phyloP scores from a whole-genome alignment of 345 rosid genomes.

The Arabidopsis arenosa region DNA sequence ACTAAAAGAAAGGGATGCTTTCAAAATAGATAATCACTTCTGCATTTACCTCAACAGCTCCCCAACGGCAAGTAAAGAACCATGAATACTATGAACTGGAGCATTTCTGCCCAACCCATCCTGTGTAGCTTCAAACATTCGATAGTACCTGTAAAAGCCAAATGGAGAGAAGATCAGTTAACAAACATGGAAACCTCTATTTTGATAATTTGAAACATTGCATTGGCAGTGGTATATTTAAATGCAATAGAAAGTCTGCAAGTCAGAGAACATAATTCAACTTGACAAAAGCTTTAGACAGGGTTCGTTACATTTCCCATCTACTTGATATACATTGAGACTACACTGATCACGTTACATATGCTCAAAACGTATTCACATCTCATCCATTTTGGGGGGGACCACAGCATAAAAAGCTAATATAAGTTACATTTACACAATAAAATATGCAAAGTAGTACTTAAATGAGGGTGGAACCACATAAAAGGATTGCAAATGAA shows the following conservation, averaged over 20 bases:
- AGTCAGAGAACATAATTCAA: constrained; percentile 18
- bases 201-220: neutral
- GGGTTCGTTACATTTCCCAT: constrained; percentile 22
- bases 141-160: constrained; percentile 78
- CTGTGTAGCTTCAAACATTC: constrained; percentile 99
- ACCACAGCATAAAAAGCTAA: neutral
- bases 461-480: constrained; percentile 23
- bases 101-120: constrained; percentile 96
- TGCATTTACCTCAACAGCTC: constrained; percentile 85
- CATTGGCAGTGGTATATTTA: constrained; percentile 1
- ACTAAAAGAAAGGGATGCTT: constrained; percentile 25
- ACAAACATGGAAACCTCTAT: constrained; percentile 30
- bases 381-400: neutral
- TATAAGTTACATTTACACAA: constrained; percentile 6
- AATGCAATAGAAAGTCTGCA: constrained; percentile 11
- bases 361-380: constrained; percentile 5
- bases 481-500: constrained; percentile 24
- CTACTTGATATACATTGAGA: constrained; percentile 5
- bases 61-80: constrained; percentile 98
- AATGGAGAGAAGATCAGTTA: constrained; percentile 24
- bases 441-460: neutral
- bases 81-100: constrained; percentile 97
- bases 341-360: constrained; percentile 8
- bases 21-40: constrained; percentile 21
- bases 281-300: constrained; percentile 27